Base-by-base conservation (phyloP, 176 grass and related monocot species). In the Panicum miliaceum region DNA sequence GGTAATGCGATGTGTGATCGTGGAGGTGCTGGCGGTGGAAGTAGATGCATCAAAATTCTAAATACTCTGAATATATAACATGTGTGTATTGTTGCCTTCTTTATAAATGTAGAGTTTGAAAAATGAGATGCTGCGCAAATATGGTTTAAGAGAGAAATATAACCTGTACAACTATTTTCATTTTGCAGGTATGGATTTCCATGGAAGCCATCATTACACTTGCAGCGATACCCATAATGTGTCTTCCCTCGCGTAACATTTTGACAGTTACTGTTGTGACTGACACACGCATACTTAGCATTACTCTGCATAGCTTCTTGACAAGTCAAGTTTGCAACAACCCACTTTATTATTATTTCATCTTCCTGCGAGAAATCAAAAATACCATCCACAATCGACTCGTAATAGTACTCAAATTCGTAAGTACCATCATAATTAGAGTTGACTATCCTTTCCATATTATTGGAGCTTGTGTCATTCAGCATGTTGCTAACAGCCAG, bases 161-260 rank as follows among this genome's bases (percentile, higher is more conserved):
- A 56, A 87, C 91, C 84, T 76, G 9, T 11, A 8, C 91, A 93
- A 18, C 63, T 77, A 2, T 82, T 22, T 12, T 0, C 72, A 2
- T 82, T 22, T 12, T 0, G 40, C 12, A 63, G 77, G 53, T 93
- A 93, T 12, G 91, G 84, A 64, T 90, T 93, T 32, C 91, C 91
- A 0, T 78, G 1, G 16, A 75, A 94, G 2, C 74, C 82, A 0
- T 8, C 0, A 1, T 18, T 68, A 63, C 88, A 94, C 8, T 47
- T 69, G 82, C 91, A 94, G 0, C 38, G 57, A 35, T 90, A 94
- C 0, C 88, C 88, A 0, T 48, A 16, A 3, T 5, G 11, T 1
- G 6, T 29, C 2, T 8, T 32, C 32, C 0, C 23, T 54, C 0
- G 4, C 3, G 0, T n/a, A 11, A 50, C 77, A 69, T 29, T 1